Evolutionary conservation across 345 rosid species (phyloP).

Genomic region (Hibiscus tridactylites): DNA sequence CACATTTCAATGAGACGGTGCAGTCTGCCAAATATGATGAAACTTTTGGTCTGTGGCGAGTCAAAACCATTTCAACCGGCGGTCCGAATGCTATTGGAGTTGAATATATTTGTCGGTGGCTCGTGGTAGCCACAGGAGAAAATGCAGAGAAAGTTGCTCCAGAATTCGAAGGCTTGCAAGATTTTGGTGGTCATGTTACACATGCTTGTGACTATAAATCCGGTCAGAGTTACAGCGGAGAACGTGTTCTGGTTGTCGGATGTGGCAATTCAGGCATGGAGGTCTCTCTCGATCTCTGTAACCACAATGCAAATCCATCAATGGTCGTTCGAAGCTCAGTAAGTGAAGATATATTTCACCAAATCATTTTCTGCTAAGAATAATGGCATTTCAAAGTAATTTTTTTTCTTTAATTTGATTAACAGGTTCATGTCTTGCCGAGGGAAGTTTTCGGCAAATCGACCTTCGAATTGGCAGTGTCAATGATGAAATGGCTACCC

Average conservation of each 20-base stretch:
- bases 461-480: slow-evolving; percentile 50
- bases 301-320: slow-evolving; percentile 58
- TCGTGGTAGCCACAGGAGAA: slow-evolving; percentile 87
- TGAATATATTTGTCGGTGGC: slow-evolving; percentile 74
- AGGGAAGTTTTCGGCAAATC: slow-evolving; percentile 74
- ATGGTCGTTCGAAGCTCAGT: slow-evolving; percentile 85
- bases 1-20: slow-evolving; percentile 61
- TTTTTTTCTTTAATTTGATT: slow-evolving; percentile 1
- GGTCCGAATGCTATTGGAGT: slow-evolving; percentile 32
- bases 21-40: slow-evolving; percentile 64
- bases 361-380: neutral
- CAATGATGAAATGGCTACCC: slow-evolving; percentile 59
- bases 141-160: slow-evolving; percentile 79
- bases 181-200: slow-evolving; percentile 48
- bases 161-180: slow-evolving; percentile 57
- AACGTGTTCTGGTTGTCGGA: slow-evolving; percentile 68
- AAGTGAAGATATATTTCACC: slow-evolving; percentile 19
- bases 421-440: slow-evolving; percentile 84
- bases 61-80: slow-evolving; percentile 39
- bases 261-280: slow-evolving; percentile 97
- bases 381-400: neutral
- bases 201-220: slow-evolving; percentile 81
- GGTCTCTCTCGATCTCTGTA: slow-evolving; percentile 73
- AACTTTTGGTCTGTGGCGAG: slow-evolving; percentile 61
- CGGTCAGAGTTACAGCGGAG: slow-evolving; percentile 47